A percentile compares a stretch with the other conserved stretches of the same genome.
These are phyloP conservation scores for Rhodotorula paludigena DNA, from an alignment of 768 basidiomycete genomes.

Conservation along the genomic window DNA sequence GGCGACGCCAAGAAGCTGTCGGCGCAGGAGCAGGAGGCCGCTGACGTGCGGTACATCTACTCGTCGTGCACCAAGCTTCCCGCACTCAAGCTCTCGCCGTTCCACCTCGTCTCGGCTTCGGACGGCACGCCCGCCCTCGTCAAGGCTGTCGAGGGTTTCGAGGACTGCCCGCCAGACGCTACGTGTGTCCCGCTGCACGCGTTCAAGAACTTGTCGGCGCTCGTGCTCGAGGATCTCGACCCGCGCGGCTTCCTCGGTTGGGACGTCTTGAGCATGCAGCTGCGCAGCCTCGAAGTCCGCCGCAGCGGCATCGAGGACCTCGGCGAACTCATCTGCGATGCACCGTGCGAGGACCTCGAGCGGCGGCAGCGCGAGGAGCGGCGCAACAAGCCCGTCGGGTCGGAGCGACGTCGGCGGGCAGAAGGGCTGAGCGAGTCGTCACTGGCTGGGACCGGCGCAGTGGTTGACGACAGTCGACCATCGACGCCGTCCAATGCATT, in stretches of 20 bases:
- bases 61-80: conserved; percentile 87
- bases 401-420: conserved; percentile 8
- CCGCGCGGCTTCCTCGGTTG: conserved; percentile 76
- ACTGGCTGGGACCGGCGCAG: neutral
- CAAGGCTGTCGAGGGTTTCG: conserved; percentile 64
- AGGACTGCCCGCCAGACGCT: conserved; percentile 61
- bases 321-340: conserved; percentile 66
- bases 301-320: conserved; percentile 78
- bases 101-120: conserved; percentile 10
- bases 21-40: conserved; percentile 50
- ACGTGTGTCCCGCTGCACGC: conserved; percentile 69
- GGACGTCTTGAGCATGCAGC: conserved; percentile 66
- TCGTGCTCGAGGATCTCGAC: conserved; percentile 75
- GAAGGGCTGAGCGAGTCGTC: conserved; percentile 1
- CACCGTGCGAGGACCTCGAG: conserved; percentile 69
- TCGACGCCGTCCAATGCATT: neutral
- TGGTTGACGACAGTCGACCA: neutral
- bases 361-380: conserved; percentile 55
- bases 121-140: neutral
- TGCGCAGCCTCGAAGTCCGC: conserved; percentile 68
- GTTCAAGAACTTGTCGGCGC: conserved; percentile 75
- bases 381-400: conserved; percentile 7
- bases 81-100: conserved; percentile 53
- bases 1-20: too few species aligned
- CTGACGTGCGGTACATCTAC: conserved; percentile 77